Percentiles rank a stretch among this genome's conserved stretches.
Evolutionary conservation across 179 eudicot species (phyloP).

Genomic region (Pouteria campechiana): DNA sequence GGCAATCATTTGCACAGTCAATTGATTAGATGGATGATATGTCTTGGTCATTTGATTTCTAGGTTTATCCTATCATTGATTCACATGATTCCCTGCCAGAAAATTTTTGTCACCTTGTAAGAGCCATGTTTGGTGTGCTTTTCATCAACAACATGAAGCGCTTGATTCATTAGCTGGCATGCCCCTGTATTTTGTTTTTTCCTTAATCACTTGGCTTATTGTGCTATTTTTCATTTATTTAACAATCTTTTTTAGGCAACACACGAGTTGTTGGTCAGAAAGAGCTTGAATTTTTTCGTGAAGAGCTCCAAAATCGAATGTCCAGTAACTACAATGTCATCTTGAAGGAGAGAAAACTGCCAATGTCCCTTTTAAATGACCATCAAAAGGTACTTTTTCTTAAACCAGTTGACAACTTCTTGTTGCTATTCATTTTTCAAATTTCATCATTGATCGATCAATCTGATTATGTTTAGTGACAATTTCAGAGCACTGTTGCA

Average conservation of each 20-base stretch:
- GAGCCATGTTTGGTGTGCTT: no score
- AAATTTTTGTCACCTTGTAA: no score
- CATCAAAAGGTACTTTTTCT: conserved; percentile 54
- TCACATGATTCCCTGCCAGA: no score
- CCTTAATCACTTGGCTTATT: neutral
- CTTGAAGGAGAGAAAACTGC: conserved; percentile 72
- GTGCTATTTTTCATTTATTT: neutral
- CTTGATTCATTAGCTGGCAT: no score
- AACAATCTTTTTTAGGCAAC: conserved; percentile 28
- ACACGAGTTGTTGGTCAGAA: conserved; percentile 60
- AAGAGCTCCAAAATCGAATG: conserved; percentile 54
- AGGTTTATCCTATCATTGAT: no score
- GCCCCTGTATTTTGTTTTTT: neutral
- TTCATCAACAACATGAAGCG: no score
- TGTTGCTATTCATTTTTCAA: neutral
- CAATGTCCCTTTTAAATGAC: conserved; percentile 88
- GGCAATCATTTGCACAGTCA: no score
- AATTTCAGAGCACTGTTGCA: no score
- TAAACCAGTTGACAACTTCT: neutral
- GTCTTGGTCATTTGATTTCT: no score
- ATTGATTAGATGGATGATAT: no score
- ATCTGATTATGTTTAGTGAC: no score
- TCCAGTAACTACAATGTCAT: conserved; percentile 71
- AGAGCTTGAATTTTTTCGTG: conserved; percentile 68
- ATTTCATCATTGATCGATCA: no score